These are phyloP conservation scores for Arabidopsis lyrata DNA, from an alignment of 441 rosid genomes.

Conservation along the genomic window DNA sequence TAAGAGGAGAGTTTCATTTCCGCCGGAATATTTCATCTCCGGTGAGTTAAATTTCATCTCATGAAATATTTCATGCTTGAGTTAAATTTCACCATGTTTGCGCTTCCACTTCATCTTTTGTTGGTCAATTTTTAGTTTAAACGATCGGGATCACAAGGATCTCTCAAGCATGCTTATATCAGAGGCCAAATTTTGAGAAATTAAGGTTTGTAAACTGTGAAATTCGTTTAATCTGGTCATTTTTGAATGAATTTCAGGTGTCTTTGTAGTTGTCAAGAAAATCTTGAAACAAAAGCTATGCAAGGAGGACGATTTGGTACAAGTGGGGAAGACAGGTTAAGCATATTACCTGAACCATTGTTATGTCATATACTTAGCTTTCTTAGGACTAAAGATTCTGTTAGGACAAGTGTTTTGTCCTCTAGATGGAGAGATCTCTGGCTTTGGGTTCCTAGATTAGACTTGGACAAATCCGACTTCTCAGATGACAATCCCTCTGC, in stretches of 20 bases:
- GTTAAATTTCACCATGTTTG: too few species aligned
- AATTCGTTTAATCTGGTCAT: neutral
- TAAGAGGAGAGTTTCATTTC: too few species aligned
- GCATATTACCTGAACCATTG: slow-evolving; percentile 27
- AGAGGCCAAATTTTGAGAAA: neutral
- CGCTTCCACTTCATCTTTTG: neutral
- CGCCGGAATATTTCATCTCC: slow-evolving; percentile 24
- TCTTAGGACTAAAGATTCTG: slow-evolving; percentile 26
- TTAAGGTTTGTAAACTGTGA: neutral
- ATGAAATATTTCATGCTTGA: too few species aligned
- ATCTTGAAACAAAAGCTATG: slow-evolving; percentile 13
- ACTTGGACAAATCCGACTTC: slow-evolving; percentile 25
- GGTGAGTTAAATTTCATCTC: slow-evolving; percentile 8
- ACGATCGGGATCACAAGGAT: neutral
- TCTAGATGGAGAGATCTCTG: slow-evolving; percentile 35
- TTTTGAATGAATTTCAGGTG: slow-evolving; percentile 8
- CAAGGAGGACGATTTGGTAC: neutral
- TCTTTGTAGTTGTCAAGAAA: neutral
- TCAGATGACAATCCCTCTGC: neutral
- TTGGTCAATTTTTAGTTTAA: neutral
- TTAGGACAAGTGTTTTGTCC: slow-evolving; percentile 29
- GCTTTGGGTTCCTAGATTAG: slow-evolving; percentile 26
- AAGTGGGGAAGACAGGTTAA: slow-evolving; percentile 37
- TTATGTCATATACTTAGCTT: slow-evolving; percentile 25
- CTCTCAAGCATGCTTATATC: neutral